phyloP scores from a whole-genome alignment of 208 protist species.

The Naegleria gruberi region DNA sequence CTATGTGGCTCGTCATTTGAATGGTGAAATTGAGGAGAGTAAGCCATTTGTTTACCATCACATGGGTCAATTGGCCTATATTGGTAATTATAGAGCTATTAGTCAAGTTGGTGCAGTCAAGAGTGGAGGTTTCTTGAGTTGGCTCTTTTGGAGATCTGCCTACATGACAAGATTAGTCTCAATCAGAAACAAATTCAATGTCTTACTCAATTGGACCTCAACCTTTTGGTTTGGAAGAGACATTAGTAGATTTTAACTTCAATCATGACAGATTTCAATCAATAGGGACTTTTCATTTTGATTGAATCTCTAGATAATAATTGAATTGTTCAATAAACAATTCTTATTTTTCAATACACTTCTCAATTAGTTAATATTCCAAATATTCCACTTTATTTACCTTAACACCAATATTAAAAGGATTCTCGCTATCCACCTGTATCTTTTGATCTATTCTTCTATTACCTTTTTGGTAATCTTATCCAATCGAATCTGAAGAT shows the following conservation, averaged over 20 bases:
- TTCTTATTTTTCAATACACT: no score
- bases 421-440: no score
- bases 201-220: conserved; percentile 34
- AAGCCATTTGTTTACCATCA: conserved; percentile 28
- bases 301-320: no score
- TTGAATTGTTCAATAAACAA: no score
- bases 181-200: conserved; percentile 28
- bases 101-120: conserved; percentile 11
- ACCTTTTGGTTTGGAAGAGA: conserved; percentile 24
- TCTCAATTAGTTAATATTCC: no score
- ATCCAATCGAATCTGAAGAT: no score
- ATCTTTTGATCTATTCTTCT: no score
- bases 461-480: no score
- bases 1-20: conserved; percentile 31
- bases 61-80: conserved; percentile 29
- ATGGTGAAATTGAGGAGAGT: background rate
- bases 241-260: conserved; percentile 27
- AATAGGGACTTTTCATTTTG: no score
- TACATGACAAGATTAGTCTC: conserved; percentile 35
- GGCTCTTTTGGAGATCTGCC: conserved; percentile 30
- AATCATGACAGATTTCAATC: no score
- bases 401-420: no score
- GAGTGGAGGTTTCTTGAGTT: conserved; percentile 20
- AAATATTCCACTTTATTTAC: no score
- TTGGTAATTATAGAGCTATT: conserved; percentile 24